Evolutionary conservation across 208 protist species (phyloP).

Genomic region (Phytomonas sp.): DNA sequence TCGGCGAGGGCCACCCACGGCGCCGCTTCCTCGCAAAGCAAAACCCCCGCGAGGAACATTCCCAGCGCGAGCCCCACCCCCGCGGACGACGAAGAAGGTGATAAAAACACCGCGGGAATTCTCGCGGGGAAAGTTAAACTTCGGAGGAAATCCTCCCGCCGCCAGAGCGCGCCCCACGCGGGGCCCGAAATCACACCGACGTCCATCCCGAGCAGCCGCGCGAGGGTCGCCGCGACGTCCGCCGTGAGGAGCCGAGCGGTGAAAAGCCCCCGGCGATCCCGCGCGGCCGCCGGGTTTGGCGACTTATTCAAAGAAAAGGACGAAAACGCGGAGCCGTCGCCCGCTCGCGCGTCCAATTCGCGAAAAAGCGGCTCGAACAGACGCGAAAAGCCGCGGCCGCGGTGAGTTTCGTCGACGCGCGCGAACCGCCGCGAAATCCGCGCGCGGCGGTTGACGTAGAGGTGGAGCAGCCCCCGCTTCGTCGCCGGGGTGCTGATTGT

Average conservation of each 20-base stretch:
- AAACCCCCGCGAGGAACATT: constrained; percentile 24
- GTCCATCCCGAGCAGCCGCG: constrained; percentile 49
- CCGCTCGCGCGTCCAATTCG: no score
- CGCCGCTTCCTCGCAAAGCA: constrained; percentile 24
- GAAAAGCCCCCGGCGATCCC: constrained; percentile 48
- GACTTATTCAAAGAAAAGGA: no score
- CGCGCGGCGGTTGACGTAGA: no score
- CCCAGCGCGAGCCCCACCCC: constrained; percentile 32
- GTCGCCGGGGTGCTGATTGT: no score
- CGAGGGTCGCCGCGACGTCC: constrained; percentile 33
- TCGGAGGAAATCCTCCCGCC: constrained; percentile 17
- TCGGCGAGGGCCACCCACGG: constrained; percentile 16
- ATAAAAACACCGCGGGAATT: constrained; percentile 37
- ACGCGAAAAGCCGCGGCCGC: no score
- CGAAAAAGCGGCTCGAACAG: no score
- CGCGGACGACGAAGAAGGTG: constrained; percentile 14
- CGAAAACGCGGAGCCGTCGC: no score
- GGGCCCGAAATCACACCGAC: constrained; percentile 15
- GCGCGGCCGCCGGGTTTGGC: constrained; percentile 28
- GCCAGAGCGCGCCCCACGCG: constrained; percentile 35
- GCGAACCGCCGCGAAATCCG: no score
- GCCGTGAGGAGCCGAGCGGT: constrained; percentile 38
- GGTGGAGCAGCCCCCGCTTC: no score
- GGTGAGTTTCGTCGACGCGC: no score
- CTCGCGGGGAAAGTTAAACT: constrained; percentile 46